Evolutionary conservation across 345 rosid species (phyloP).

Genomic region (Chamaenerion angustifolium): DNA sequence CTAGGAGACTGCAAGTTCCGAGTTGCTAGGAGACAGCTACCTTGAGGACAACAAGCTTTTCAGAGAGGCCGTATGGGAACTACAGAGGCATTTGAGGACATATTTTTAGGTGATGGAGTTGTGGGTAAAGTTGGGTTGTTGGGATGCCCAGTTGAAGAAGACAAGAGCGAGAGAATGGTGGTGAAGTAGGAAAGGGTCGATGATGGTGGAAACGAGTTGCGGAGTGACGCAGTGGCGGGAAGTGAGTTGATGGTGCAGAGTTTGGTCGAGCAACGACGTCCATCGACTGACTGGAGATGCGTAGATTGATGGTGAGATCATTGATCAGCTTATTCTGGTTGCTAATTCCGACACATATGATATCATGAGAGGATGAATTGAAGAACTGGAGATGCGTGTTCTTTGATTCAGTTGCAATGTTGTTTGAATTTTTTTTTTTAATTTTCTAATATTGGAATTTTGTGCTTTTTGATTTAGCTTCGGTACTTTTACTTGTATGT

Average conservation of each 20-base stretch:
- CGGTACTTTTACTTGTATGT: no score
- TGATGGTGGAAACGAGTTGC: constrained; percentile 54
- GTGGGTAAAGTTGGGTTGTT: constrained; percentile 70
- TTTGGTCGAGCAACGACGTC: constrained; percentile 49
- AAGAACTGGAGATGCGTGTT: background rate
- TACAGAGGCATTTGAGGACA: constrained; percentile 51
- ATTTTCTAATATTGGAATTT: no score
- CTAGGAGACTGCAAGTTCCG: no score
- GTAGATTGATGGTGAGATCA: constrained; percentile 34
- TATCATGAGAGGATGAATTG: background rate
- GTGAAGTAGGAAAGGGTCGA: constrained; percentile 54
- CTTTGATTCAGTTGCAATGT: no score
- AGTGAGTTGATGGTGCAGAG: constrained; percentile 42
- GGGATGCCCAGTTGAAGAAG: constrained; percentile 87
- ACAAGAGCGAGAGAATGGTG: constrained; percentile 77
- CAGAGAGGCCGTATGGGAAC: constrained; percentile 45
- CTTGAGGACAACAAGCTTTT: constrained; percentile 37
- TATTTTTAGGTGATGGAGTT: constrained; percentile 53
- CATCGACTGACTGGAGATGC: constrained; percentile 33
- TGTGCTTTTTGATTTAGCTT: no score
- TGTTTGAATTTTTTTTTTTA: no score
- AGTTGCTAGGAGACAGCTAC: no score
- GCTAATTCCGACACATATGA: constrained; percentile 35
- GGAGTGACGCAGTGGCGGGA: constrained; percentile 37
- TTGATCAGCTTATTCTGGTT: constrained; percentile 44